Evolutionary conservation across 2,329 filamentous ascomycete species (phyloP).

Genomic region (Cryphonectria radicalis): DNA sequence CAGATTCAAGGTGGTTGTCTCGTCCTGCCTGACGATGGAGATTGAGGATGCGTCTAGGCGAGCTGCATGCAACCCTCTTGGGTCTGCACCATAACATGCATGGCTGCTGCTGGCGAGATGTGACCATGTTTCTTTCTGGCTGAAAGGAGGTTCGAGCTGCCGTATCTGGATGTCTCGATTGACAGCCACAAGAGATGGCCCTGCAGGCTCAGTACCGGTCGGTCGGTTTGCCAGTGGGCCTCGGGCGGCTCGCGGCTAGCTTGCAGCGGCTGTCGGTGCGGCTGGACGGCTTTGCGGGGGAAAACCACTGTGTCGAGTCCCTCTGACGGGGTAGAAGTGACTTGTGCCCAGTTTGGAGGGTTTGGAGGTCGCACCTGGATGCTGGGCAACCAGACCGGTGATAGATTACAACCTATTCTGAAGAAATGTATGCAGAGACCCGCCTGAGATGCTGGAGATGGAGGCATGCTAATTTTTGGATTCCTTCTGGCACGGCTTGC

Average conservation of each 20-base stretch:
- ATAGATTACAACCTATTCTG: background rate
- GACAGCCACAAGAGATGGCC: background rate
- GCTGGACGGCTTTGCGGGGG: conserved; percentile 3
- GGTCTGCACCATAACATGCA: too few species aligned
- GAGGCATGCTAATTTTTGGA: background rate
- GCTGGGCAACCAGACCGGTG: background rate
- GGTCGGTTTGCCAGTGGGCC: conserved; percentile 8
- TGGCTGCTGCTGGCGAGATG: background rate
- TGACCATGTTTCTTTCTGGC: background rate
- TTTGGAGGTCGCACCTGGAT: background rate
- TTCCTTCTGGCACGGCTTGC: background rate
- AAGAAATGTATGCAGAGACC: too few species aligned
- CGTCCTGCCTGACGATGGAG: background rate
- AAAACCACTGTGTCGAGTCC: background rate
- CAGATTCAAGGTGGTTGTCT: background rate
- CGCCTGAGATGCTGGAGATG: too few species aligned
- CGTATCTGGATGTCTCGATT: conserved; percentile 1
- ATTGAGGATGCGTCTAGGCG: background rate
- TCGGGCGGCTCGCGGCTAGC: conserved; percentile 17
- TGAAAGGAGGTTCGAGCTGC: background rate
- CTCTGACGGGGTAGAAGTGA: background rate
- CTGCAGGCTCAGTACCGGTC: conserved; percentile 12
- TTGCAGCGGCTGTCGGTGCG: conserved; percentile 11
- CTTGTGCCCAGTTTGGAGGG: background rate
- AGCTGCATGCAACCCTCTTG: background rate